Percentiles rank a stretch among this genome's conserved stretches.
These are phyloP conservation scores for Wallacemonas sp. DNA, from an alignment of 208 protist genomes.

Conservation along the genomic window DNA sequence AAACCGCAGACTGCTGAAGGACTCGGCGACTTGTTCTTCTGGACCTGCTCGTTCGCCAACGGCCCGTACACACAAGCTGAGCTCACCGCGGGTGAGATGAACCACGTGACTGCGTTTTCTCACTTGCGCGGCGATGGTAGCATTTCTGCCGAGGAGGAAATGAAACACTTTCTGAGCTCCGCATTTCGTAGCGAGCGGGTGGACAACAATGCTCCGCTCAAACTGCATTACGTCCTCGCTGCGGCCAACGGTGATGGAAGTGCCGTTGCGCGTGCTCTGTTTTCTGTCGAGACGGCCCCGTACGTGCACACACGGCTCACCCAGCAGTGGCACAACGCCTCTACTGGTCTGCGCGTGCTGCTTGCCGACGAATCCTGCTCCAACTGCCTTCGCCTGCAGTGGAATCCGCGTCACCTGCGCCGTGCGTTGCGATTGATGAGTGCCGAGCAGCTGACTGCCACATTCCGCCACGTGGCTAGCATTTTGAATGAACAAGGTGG, in stretches of 20 bases:
- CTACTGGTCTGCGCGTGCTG: conserved; percentile 44
- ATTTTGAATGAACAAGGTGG: neutral
- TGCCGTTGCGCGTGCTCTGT: conserved; percentile 32
- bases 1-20: neutral
- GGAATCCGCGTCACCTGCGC: conserved; percentile 75
- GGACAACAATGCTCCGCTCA: conserved; percentile 27
- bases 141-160: conserved; percentile 4
- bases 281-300: conserved; percentile 63
- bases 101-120: conserved; percentile 4
- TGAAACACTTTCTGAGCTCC: conserved; percentile 18
- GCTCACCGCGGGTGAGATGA: conserved; percentile 1
- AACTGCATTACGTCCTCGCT: conserved; percentile 63
- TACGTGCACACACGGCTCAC: conserved; percentile 72
- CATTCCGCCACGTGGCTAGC: conserved; percentile 29
- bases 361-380: conserved; percentile 18
- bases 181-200: conserved; percentile 4
- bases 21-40: conserved; percentile 9
- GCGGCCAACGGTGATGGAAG: neutral
- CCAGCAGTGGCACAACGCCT: conserved; percentile 86
- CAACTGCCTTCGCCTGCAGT: conserved; percentile 43
- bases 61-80: conserved; percentile 23
- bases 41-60: conserved; percentile 19
- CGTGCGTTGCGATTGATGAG: conserved; percentile 62
- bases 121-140: neutral
- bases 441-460: conserved; percentile 27